A percentile compares a stretch with the other conserved stretches of the same genome.
Conservation (phyloP, 2,329 filamentous ascomycete genomes). For the Trichoderma polysporum region DNA sequence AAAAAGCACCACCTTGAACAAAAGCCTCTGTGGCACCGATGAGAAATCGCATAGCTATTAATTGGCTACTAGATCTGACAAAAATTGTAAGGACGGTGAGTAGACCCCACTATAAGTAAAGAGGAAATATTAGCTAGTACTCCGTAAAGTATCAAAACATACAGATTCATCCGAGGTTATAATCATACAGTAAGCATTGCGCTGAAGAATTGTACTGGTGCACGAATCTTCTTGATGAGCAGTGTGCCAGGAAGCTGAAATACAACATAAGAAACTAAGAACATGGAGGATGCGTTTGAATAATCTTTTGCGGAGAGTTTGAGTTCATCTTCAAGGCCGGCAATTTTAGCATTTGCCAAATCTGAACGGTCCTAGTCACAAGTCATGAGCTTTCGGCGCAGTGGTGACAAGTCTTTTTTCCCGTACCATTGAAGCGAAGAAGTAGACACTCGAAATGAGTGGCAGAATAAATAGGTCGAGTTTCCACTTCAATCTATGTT, state of each 20-base stretch:
- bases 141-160: no score
- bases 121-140: background rate
- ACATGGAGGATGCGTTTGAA: background rate
- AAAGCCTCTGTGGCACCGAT: background rate
- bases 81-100: background rate
- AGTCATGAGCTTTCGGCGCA: background rate
- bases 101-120: background rate
- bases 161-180: no score
- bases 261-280: background rate
- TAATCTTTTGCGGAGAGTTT: background rate
- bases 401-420: background rate
- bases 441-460: background rate
- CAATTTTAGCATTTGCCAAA: background rate
- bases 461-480: background rate
- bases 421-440: background rate
- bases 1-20: background rate
- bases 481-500: background rate
- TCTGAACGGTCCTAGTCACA: background rate
- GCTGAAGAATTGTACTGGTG: background rate
- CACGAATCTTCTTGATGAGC: background rate
- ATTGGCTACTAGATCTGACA: background rate
- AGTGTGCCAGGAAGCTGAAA: background rate
- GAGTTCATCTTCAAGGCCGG: background rate
- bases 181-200: background rate
- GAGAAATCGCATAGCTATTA: background rate